A percentile compares a stretch with the other conserved stretches of the same genome.
Evolutionary conservation across 441 rosid genomes (phyloP).

Genomic region (Arabidopsis lyrata): DNA sequence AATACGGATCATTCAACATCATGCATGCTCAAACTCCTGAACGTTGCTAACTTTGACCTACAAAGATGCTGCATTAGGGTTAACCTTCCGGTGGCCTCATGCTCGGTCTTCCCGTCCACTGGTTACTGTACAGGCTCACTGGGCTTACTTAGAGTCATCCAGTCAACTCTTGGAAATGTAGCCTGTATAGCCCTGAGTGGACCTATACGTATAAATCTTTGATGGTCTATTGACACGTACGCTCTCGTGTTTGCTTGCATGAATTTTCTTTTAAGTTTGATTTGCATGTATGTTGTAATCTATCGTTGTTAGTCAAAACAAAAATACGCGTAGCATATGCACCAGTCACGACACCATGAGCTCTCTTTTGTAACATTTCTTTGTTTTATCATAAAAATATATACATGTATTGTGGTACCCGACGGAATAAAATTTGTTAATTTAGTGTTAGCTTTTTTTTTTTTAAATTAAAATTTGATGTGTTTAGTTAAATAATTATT

Average conservation of each 20-base stretch:
- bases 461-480: background rate
- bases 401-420: background rate
- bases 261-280: background rate
- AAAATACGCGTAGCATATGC: background rate
- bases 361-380: background rate
- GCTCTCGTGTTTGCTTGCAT: background rate
- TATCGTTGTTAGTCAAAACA: background rate
- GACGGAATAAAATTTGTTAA: background rate
- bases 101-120: background rate
- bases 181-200: background rate
- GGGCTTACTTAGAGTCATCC: background rate
- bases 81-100: background rate
- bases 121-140: background rate
- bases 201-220: background rate
- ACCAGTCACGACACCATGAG: background rate
- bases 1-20: constrained; percentile 9
- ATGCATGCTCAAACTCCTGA: background rate
- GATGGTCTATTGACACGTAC: background rate
- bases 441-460: background rate
- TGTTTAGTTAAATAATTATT: no score
- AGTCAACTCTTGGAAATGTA: constrained; percentile 16
- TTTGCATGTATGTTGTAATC: background rate
- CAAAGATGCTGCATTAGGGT: background rate
- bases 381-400: background rate
- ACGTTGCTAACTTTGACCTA: background rate